A percentile compares a stretch with the other conserved stretches of the same genome.
These are phyloP conservation scores for Heterobasidion occidentale DNA, from an alignment of 1,284 basidiomycete species.

Conservation along the genomic window DNA sequence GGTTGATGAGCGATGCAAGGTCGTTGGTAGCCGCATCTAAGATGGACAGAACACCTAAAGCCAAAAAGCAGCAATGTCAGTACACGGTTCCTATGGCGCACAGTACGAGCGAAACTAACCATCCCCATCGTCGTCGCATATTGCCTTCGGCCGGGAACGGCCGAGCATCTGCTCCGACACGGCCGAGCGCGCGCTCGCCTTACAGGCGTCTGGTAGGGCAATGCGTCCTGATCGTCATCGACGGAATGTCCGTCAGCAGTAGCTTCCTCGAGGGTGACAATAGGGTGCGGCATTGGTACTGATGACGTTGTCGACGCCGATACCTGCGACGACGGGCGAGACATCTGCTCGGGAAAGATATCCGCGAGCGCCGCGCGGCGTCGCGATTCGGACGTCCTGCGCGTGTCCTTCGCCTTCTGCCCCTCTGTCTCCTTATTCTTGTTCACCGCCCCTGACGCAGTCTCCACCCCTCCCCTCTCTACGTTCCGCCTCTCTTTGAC, in stretches of 20 bases:
- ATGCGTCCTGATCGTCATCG: constrained; percentile 19
- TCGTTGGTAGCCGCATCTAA: constrained; percentile 72
- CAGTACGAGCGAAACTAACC: constrained; percentile 26
- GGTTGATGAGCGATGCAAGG: constrained; percentile 65
- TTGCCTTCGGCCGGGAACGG: constrained; percentile 35
- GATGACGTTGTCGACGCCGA: neutral
- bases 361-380: constrained; percentile 21
- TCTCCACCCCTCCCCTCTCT: constrained; percentile 27
- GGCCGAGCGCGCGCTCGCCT: constrained; percentile 43
- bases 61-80: constrained; percentile 5
- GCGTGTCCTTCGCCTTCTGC: constrained; percentile 15
- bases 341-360: constrained; percentile 24
- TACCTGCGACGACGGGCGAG: constrained; percentile 2
- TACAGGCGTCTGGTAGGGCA: constrained; percentile 34
- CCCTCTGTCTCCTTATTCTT: constrained; percentile 13
- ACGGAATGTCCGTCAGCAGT: constrained; percentile 38
- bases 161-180: constrained; percentile 58
- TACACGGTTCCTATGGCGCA: neutral
- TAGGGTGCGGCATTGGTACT: constrained; percentile 18
- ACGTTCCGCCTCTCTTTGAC: constrained; percentile 41
- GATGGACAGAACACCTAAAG: constrained; percentile 55
- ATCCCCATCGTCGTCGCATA: constrained; percentile 37
- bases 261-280: constrained; percentile 42
- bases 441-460: neutral
- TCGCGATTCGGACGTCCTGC: constrained; percentile 19